Percentiles rank a stretch among this genome's conserved stretches.
These are phyloP conservation scores for Gossypium rotundifolium DNA, from an alignment of 345 rosid genomes.

Conservation along the genomic window DNA sequence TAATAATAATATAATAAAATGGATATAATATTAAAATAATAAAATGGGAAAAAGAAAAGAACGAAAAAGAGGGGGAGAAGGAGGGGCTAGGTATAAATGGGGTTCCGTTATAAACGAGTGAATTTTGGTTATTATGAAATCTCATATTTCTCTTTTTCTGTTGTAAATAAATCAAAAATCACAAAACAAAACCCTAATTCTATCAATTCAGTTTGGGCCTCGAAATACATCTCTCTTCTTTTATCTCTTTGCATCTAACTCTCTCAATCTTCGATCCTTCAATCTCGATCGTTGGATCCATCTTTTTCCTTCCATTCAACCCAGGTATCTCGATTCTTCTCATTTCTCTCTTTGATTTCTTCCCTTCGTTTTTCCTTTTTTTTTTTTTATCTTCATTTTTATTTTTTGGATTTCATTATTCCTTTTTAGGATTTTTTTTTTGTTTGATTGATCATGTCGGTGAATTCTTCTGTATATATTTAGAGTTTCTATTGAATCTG, in stretches of 20 bases:
- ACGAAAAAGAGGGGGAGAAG: not conserved
- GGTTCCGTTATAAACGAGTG: conserved; percentile 11
- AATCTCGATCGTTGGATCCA: conserved; percentile 20
- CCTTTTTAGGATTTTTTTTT: not conserved
- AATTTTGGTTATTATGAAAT: conserved; percentile 13
- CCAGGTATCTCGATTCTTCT: conserved; percentile 1
- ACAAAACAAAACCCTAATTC: conserved; percentile 42
- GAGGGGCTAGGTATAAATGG: not conserved
- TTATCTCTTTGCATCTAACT: not conserved
- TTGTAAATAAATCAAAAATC: not conserved
- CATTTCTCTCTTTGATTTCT: not conserved
- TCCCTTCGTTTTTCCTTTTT: not conserved
- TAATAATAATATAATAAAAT: not conserved
- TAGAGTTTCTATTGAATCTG: not conserved
- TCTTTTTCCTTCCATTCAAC: conserved; percentile 4
- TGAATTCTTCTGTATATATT: not conserved
- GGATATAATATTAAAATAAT: not conserved
- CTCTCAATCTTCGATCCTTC: conserved; percentile 10
- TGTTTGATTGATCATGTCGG: conserved; percentile 4
- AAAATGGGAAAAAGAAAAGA: not conserved
- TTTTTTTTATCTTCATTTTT: too few relatives aligned
- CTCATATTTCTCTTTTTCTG: not conserved
- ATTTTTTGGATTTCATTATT: not conserved
- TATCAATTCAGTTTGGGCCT: conserved; percentile 44
- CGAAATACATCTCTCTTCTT: conserved; percentile 26